Evolutionary conservation across 805 yeast genomes (phyloP), one percentile per base, ranked within the genome.

Genomic region (Starmerella bacillaris): DNA sequence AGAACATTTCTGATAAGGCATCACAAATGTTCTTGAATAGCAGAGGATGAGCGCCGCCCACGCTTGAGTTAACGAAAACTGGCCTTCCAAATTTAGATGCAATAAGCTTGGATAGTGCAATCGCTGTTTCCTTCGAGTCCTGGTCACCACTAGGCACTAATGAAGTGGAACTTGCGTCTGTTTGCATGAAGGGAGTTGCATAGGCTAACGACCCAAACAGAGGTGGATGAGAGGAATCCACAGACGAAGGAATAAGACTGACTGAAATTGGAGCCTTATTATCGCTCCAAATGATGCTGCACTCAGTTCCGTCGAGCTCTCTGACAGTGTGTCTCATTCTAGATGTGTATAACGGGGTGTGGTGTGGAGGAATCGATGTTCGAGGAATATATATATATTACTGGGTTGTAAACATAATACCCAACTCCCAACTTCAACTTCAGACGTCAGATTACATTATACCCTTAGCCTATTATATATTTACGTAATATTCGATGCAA

Each of bases 181-280:
- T 3, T 2, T 12, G 21, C 4, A 36, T 35, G 17, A 18, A 18
- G n/a, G 49, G 51, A 18, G 43, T 17, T 3, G 50, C 49, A 31
- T 46, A 47, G 4, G 37, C 52, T 15, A 48, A 37, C 3, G 46
- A 39, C 9, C 52, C 52, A 27, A 40, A 47, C 18, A n/a, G 12
- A 4, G 37, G 38, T 6, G 21, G 20, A 2, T 22, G 18, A 4
- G 29, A 14, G 16, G 26, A 3, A 16, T 18, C 37, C 3, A 15
- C 19, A 9, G 27, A 35, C 5, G 20, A 37, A 2, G 39, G 26
- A 12, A 33, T 34, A 4, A 48, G 15, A 12, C 42, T 35, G 4
- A 46, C 35, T 6, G 40, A 36, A 9, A 46, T 24, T 7, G 52
- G 44, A 9, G 48, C 31, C 14, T 26, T 20, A 9, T 24, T 35